Evolutionary conservation across 2,329 filamentous ascomycete genomes (phyloP).

Genomic region (Stagonosporopsis tanaceti): DNA sequence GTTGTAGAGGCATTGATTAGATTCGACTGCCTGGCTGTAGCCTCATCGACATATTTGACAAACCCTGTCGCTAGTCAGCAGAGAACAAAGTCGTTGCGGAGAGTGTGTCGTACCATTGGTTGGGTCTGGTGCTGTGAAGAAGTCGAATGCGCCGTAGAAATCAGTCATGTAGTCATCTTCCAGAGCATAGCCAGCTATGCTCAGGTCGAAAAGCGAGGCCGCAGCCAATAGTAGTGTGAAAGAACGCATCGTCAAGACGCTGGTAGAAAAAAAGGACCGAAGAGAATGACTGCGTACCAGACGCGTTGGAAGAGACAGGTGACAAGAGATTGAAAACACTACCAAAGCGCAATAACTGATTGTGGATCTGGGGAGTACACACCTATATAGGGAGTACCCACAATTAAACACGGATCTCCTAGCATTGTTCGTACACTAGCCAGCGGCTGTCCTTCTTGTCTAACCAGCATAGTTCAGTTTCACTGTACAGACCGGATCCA

Average conservation of each 20-base stretch:
- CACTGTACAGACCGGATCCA: conserved; percentile 28
- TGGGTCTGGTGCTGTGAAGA: conserved; percentile 55
- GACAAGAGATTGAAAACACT: conserved; percentile 28
- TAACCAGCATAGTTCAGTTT: conserved; percentile 25
- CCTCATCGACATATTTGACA: conserved; percentile 51
- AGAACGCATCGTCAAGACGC: conserved; percentile 44
- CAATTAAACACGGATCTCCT: conserved; percentile 3
- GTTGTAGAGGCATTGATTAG: conserved; percentile 48
- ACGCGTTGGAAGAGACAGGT: conserved; percentile 39
- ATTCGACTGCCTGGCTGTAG: conserved; percentile 50
- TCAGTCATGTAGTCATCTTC: conserved; percentile 52
- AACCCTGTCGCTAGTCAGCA: conserved; percentile 41
- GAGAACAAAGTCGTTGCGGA: neutral
- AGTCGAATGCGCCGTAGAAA: conserved; percentile 57
- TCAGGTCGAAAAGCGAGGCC: conserved; percentile 41
- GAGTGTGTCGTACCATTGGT: conserved; percentile 48
- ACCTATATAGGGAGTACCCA: conserved; percentile 17
- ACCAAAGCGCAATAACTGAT: conserved; percentile 26
- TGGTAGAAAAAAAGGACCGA: conserved; percentile 23
- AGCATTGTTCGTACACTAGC: conserved; percentile 2
- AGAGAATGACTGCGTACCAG: conserved; percentile 42
- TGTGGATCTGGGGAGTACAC: conserved; percentile 15
- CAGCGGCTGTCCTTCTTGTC: conserved; percentile 14
- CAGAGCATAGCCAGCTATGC: conserved; percentile 53
- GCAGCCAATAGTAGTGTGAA: conserved; percentile 46